A percentile compares a stretch with the other conserved stretches of the same genome.
phyloP scores from a whole-genome alignment of 176 grass and related monocot species.

The Avena insularis region DNA sequence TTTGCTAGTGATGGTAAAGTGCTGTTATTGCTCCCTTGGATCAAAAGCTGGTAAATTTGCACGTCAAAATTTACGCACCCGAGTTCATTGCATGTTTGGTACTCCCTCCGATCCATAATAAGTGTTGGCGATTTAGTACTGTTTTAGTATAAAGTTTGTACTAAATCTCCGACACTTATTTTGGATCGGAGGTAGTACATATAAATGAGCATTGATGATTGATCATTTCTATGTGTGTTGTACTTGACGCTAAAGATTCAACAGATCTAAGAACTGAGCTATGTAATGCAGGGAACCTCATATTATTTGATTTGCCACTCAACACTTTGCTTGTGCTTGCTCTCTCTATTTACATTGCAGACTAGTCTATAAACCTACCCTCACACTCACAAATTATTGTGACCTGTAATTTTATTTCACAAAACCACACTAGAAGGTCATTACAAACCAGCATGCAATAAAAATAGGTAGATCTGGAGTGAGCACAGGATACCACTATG shows the following conservation, averaged over 20 bases:
- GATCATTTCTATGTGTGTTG: conserved; percentile 1
- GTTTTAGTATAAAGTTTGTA: no score
- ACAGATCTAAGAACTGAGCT: neutral
- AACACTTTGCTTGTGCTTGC: conserved; percentile 10
- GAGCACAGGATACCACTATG: neutral
- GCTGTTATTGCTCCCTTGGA: neutral
- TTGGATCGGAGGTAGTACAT: no score
- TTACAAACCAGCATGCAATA: neutral
- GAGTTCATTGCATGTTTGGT: neutral
- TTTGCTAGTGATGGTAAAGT: neutral
- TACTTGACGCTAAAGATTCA: neutral
- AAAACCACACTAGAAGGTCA: neutral
- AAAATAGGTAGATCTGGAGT: neutral
- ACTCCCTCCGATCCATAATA: no score
- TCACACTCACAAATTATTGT: neutral
- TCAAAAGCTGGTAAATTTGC: neutral
- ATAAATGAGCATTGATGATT: neutral
- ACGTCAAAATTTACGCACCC: neutral
- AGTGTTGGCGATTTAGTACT: no score
- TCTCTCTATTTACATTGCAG: neutral
- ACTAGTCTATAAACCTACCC: conserved; percentile 6
- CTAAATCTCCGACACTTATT: no score
- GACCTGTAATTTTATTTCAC: neutral
- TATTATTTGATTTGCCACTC: neutral
- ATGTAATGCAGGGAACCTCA: neutral